Base-by-base conservation (phyloP, 306 rosid genomes). In the Quercus cerris region DNA sequence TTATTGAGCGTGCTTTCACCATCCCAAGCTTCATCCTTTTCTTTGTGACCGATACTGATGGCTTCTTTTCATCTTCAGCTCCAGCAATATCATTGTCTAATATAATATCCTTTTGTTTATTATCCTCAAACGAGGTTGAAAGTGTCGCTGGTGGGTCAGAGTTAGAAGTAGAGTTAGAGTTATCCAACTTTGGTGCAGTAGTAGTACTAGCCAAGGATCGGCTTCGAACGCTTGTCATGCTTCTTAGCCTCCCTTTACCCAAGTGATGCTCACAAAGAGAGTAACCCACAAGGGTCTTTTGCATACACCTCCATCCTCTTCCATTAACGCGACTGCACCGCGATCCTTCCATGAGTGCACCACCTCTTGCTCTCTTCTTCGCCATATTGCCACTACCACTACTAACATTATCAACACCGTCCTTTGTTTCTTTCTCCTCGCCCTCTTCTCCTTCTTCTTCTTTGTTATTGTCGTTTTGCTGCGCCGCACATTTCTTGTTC, bases 291-390 rank as follows among this genome's bases (percentile, higher is more conserved):
- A 96, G 97, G 2, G 99, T 96, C 56, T 89, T 98, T 68, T 96
- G 99, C 61, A 89, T 90, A 17, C 98, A 96, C 58, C 99, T 81
- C 99, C 99, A 96, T 25, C 99, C 99, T 38, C 99, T 86, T 22
- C 99, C 99, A n/a, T 96, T 96, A 23, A 96, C 98, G 2, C 99
- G 97, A 80, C 99, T 96, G 91, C 99, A 96, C 93, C 98, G 54
- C 6, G 99, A 96, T 5, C 99, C 99, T 84, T 96, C 98, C 99
- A 91, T 90, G 0, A 96, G 31, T 79, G 84, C 83, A 38, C 85
- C 85, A 9, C 90, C 88, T 66, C 91, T 82, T 8, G 74, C 81
- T 68, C 76, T 83, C 89, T 85, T 91, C 76, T 79, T 92, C 5
- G 70, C 31, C 8, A 38, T 8, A 8, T 38, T 38, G 46, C 46